phyloP scores from a whole-genome alignment of 164 flowering plant genomes.

The Malania oleifera region DNA sequence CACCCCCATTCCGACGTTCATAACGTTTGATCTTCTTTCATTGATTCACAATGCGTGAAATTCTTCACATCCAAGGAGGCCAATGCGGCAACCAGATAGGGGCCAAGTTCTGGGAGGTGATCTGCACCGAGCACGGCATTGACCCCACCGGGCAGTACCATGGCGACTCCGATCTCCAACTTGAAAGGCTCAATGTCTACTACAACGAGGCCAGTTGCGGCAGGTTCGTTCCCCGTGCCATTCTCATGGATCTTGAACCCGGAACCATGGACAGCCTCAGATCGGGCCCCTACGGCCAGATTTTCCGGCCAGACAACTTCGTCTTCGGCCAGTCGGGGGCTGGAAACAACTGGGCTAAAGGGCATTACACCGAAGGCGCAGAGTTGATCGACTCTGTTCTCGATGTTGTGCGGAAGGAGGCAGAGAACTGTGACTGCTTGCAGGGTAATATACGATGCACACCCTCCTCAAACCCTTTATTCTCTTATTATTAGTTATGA shows the following conservation, averaged over 20 bases:
- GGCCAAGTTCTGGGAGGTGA: constrained; percentile 69
- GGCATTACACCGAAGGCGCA: constrained; percentile 68
- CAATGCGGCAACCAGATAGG: constrained; percentile 78
- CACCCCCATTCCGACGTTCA: too few species aligned
- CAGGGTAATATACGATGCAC: too few species aligned
- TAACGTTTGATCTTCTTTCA: too few species aligned
- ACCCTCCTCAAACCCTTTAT: too few species aligned
- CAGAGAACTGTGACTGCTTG: constrained; percentile 62
- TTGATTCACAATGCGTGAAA: constrained; percentile 50
- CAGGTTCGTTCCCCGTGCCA: constrained; percentile 60
- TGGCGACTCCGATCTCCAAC: constrained; percentile 54
- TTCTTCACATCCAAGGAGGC: constrained; percentile 71
- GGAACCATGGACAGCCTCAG: constrained; percentile 68
- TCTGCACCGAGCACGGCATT: constrained; percentile 61
- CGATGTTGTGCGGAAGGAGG: constrained; percentile 66
- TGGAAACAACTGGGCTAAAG: constrained; percentile 69
- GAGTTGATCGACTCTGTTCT: constrained; percentile 66
- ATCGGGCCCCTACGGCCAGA: constrained; percentile 61
- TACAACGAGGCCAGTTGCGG: constrained; percentile 65
- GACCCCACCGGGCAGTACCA: constrained; percentile 50
- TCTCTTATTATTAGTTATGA: too few species aligned
- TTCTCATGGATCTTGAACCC: constrained; percentile 71
- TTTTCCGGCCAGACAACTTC: constrained; percentile 57
- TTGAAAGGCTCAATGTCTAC: constrained; percentile 61
- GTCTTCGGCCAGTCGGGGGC: constrained; percentile 66